These are phyloP conservation scores for Tetragonia tetragonoides DNA, from an alignment of 148 eudicot genomes.

Conservation along the genomic window DNA sequence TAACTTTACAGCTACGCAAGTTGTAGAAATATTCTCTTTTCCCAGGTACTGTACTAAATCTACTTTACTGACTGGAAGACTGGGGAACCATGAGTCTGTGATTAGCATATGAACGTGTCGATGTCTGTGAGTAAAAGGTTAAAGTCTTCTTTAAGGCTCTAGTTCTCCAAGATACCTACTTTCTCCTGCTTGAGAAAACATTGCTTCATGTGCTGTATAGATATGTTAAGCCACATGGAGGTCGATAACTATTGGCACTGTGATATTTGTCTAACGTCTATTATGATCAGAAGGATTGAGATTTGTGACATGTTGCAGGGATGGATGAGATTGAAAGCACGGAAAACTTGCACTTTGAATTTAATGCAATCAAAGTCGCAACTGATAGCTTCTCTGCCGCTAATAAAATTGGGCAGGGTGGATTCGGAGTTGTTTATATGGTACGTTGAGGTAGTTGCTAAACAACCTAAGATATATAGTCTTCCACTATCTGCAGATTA, in stretches of 20 bases:
- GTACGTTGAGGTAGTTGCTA: slow-evolving; percentile 1
- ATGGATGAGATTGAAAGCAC: slow-evolving; percentile 23
- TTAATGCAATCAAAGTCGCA: not conserved
- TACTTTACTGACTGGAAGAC: not conserved
- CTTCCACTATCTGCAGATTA: no score
- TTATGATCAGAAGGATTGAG: not conserved
- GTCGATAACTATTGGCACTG: no score
- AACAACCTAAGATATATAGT: not conserved
- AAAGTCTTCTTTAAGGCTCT: no score
- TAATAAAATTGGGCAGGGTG: slow-evolving; percentile 9
- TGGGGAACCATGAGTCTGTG: not conserved
- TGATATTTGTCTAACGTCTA: not conserved
- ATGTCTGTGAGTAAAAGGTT: no score
- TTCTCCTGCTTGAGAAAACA: not conserved
- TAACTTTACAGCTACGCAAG: not conserved
- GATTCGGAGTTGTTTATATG: slow-evolving; percentile 11
- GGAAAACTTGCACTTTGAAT: slow-evolving; percentile 22
- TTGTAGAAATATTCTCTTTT: not conserved
- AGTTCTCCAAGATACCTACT: not conserved
- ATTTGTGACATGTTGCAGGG: slow-evolving; percentile 15
- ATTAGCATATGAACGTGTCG: no score
- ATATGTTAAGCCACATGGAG: no score
- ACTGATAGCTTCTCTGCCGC: not conserved
- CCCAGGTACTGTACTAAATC: not conserved
- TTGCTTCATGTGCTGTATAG: not conserved